Evolutionary conservation across 2,329 filamentous ascomycete genomes (phyloP), one percentile per base, ranked within the genome.

Genomic region (Aspergillus latus): DNA sequence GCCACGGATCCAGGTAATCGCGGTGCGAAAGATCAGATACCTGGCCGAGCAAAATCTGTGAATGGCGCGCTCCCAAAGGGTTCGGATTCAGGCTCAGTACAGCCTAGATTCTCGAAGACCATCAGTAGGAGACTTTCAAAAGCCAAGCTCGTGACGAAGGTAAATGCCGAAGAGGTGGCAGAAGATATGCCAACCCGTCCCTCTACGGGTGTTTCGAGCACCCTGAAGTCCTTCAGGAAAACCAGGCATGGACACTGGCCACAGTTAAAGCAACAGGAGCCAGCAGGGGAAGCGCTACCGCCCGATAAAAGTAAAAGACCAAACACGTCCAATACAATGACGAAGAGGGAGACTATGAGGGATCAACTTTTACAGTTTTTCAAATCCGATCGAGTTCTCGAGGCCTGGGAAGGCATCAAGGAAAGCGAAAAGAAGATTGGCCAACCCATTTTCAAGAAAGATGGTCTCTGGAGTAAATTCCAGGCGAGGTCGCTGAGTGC

Each of bases 341-440:
- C 43, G 8, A 61, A 54, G 44, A 58, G 50, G 2, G 67, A 73
- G 6, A 67, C 60, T 4, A 66, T 72, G 65, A 70, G 68, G 54
- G 60, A 65, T 13, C 70, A 73, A 56, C 61, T 73, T 13, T 61
- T 65, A 34, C 68, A 71, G 11, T 70, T 68, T 53, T 61, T 72
- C n/a, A 71, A 67, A 40, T 69, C 68, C 2, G 70, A 72, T 50
- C 66, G 64, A n/a, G 70, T 71, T 13, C 52, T 67, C 11, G 70
- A 73, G 8, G 61, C 65, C 9, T 72, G 68, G 68, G 69, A 72
- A 28, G 64, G 36, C 34, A 60, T 65, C 9, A 56, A 62, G 28
- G 62, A 62, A 15, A 66, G 61, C 34, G 59, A 66, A n/a, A 62
- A 57, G 16, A 64, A 46, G n/a, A 10, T 55, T 29, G 60, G 55